These are phyloP conservation scores for Intubia oerlemansii DNA, from an alignment of 2,329 filamentous ascomycete species.

Conservation along the genomic window DNA sequence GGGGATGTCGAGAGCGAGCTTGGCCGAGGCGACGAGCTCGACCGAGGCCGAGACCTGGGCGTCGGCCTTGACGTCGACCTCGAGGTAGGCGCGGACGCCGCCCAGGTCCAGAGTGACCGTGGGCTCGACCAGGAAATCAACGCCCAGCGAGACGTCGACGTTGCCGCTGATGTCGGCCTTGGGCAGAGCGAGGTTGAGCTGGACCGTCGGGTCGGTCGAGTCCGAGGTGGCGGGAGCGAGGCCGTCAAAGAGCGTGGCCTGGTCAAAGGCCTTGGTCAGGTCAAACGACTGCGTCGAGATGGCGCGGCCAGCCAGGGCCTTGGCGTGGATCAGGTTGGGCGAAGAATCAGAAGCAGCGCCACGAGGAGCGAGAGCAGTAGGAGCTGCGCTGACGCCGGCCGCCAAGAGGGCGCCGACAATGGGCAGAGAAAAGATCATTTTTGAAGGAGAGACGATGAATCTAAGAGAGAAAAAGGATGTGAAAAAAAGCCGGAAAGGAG, in stretches of 20 bases:
- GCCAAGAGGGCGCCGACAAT: no score
- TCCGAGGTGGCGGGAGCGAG: neutral
- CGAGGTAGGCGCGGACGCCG: constrained; percentile 11
- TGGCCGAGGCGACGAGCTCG: constrained; percentile 9
- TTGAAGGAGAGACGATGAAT: no score
- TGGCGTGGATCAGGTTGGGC: no score
- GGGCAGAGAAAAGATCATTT: no score
- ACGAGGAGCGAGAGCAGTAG: no score
- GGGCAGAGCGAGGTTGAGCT: constrained; percentile 8
- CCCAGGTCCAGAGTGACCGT: constrained; percentile 9
- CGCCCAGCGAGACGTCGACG: constrained; percentile 6
- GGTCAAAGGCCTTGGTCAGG: constrained; percentile 7
- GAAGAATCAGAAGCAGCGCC: no score
- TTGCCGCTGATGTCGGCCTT: constrained; percentile 7
- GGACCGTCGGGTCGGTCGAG: constrained; percentile 2
- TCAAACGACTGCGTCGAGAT: constrained; percentile 3
- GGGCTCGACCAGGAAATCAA: constrained; percentile 7
- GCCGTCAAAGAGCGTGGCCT: constrained; percentile 9
- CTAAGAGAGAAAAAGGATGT: no score
- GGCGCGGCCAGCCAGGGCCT: constrained; percentile 1
- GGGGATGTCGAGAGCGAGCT: constrained; percentile 9
- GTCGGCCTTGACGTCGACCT: constrained; percentile 10
- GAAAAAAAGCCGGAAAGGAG: no score
- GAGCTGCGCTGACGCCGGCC: no score
- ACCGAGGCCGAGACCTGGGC: constrained; percentile 8